Conservation (phyloP, 768 basidiomycete species). For the Russula griseocarnosa region DNA sequence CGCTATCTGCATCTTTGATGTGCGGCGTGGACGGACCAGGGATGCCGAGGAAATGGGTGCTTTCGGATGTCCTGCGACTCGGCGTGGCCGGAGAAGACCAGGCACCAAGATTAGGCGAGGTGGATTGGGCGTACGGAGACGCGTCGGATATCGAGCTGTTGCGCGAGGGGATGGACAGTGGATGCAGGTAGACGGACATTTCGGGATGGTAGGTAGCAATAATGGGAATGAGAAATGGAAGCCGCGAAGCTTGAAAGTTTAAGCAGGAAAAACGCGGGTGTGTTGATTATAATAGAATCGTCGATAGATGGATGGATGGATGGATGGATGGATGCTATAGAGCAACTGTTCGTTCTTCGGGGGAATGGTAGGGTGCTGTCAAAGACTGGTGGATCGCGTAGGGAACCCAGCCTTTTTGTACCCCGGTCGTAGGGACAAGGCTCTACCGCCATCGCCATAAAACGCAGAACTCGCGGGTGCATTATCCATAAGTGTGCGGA, state of each 20-base stretch:
- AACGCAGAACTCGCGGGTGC: not conserved
- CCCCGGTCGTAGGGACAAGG: not conserved
- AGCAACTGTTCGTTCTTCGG: not conserved
- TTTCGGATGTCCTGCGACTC: not conserved
- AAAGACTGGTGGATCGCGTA: not conserved
- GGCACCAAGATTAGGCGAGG: not conserved
- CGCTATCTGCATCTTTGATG: conserved; percentile 19
- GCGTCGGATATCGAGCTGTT: conserved; percentile 8
- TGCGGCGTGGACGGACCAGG: conserved; percentile 1
- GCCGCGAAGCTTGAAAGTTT: not conserved
- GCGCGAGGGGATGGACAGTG: conserved; percentile 13
- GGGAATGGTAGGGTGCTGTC: not conserved
- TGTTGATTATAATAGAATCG: too few relatives aligned
- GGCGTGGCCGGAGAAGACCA: not conserved
- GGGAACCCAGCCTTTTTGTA: conserved; percentile 10
- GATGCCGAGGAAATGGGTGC: conserved; percentile 8
- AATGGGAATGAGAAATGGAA: not conserved
- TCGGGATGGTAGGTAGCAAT: not conserved
- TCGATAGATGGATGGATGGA: not conserved
- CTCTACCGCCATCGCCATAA: conserved; percentile 1
- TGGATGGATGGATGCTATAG: not conserved
- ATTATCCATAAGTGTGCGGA: not conserved
- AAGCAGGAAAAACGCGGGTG: not conserved
- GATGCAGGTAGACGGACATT: conserved; percentile 16
- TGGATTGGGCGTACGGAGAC: conserved; percentile 8